Percentiles rank a stretch among this genome's conserved stretches.
Conservation (phyloP, 2,329 filamentous ascomycete species). For the Periglandula ipomoeae region DNA sequence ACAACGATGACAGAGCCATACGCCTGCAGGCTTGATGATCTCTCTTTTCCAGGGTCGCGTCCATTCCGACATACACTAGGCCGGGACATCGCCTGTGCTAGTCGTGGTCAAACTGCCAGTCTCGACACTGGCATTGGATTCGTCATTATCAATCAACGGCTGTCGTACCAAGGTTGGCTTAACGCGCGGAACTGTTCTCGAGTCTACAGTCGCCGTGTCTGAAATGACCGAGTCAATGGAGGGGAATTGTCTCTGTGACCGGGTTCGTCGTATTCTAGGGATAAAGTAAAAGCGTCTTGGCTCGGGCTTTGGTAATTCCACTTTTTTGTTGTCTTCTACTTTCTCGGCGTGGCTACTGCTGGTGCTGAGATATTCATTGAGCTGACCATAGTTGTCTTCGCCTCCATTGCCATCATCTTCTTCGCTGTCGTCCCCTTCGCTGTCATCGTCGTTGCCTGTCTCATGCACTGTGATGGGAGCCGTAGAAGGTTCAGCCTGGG, state of each 20-base stretch:
- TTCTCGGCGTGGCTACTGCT: background rate
- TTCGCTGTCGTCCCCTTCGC: background rate
- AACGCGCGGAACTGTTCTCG: background rate
- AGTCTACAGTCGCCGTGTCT: background rate
- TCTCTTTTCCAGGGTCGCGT: constrained; percentile 3
- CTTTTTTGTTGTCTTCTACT: background rate
- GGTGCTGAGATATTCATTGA: background rate
- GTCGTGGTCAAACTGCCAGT: background rate
- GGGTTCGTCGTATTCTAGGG: background rate
- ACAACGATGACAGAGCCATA: constrained; percentile 14
- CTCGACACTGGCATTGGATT: background rate
- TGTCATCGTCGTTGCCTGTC: background rate
- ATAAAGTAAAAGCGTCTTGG: background rate
- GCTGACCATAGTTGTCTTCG: background rate
- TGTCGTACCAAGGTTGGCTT: background rate
- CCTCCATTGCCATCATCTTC: background rate
- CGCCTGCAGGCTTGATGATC: constrained; percentile 1
- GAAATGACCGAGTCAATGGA: constrained; percentile 1
- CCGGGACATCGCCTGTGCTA: background rate
- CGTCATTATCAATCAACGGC: background rate
- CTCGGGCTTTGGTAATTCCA: background rate
- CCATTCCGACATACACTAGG: background rate
- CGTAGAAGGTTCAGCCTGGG: background rate
- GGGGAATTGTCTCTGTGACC: background rate
- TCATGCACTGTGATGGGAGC: background rate